These are phyloP conservation scores for Pyrrhoderma noxium DNA, from an alignment of 1,284 basidiomycete genomes.

Conservation along the genomic window DNA sequence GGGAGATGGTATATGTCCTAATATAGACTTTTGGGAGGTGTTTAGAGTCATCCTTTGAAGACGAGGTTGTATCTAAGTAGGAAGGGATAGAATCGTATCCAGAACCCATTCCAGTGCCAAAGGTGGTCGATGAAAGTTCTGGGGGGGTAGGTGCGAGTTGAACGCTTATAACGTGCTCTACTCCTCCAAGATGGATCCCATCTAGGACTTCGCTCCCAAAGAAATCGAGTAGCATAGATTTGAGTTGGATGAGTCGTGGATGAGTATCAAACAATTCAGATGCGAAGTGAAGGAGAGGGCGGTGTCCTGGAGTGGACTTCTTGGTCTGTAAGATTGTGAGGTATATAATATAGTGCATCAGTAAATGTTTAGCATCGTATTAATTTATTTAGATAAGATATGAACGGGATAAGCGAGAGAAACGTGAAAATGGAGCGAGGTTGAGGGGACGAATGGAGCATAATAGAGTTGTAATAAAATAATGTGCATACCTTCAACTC, in stretches of 20 bases:
- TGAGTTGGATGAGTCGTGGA: constrained; percentile 86
- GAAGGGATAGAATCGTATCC: too few species aligned
- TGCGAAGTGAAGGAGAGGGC: constrained; percentile 93
- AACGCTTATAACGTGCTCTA: constrained; percentile 90
- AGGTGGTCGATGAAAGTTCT: constrained; percentile 40
- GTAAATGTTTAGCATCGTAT: too few species aligned
- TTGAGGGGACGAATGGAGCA: too few species aligned
- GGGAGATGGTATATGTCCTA: constrained; percentile 74
- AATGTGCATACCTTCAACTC: constrained; percentile 66
- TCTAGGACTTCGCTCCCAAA: constrained; percentile 85
- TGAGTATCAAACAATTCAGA: constrained; percentile 90
- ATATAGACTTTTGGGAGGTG: constrained; percentile 80
- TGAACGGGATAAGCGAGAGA: neutral
- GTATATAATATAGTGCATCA: too few species aligned
- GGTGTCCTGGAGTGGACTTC: constrained; percentile 87
- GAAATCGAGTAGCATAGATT: constrained; percentile 87
- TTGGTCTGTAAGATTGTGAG: constrained; percentile 48
- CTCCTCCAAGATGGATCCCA: constrained; percentile 75
- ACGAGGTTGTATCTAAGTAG: constrained; percentile 19
- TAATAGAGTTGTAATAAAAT: too few species aligned
- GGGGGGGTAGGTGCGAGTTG: constrained; percentile 64
- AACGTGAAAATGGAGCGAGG: neutral
- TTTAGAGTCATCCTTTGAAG: constrained; percentile 30
- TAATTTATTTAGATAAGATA: too few species aligned
- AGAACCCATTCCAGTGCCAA: too few species aligned